Evolutionary conservation across 208 protist species (phyloP).

Genomic region (Acanthamoeba sp.): DNA sequence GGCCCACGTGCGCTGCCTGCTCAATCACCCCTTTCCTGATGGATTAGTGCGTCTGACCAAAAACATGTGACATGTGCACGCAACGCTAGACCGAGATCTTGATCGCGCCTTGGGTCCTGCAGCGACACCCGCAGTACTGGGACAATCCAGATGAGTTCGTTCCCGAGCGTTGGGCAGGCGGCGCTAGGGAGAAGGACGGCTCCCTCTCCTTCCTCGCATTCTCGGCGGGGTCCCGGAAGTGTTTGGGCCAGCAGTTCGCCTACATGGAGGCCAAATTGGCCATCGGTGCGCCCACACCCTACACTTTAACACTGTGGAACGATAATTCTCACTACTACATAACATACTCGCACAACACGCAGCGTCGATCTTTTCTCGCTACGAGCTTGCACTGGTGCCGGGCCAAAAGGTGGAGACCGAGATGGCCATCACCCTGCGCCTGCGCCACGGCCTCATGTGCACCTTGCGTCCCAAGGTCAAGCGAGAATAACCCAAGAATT

Average conservation of each 20-base stretch:
- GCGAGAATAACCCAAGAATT: too few relatives aligned
- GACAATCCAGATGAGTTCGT: conserved; percentile 38
- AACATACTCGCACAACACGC: neutral
- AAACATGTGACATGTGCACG: neutral
- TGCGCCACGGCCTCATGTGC: neutral
- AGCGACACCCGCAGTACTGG: conserved; percentile 45
- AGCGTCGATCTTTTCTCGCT: conserved; percentile 18
- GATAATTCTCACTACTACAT: too few relatives aligned
- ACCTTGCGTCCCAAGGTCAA: neutral
- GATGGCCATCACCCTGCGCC: conserved; percentile 68
- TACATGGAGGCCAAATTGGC: conserved; percentile 70
- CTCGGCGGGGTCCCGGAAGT: neutral
- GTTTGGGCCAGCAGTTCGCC: conserved; percentile 59
- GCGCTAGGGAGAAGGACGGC: neutral
- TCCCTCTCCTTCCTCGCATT: conserved; percentile 25
- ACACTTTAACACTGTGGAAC: neutral
- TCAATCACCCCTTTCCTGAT: neutral
- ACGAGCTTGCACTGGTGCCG: neutral
- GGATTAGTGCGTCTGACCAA: too few relatives aligned
- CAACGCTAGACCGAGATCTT: neutral
- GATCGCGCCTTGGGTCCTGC: conserved; percentile 44
- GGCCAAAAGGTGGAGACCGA: conserved; percentile 1
- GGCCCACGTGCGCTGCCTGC: neutral
- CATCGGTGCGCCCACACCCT: neutral
- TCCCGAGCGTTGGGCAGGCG: conserved; percentile 45